Conservation (phyloP, 2,329 filamentous ascomycete genomes). For the Neonectria faginata region DNA sequence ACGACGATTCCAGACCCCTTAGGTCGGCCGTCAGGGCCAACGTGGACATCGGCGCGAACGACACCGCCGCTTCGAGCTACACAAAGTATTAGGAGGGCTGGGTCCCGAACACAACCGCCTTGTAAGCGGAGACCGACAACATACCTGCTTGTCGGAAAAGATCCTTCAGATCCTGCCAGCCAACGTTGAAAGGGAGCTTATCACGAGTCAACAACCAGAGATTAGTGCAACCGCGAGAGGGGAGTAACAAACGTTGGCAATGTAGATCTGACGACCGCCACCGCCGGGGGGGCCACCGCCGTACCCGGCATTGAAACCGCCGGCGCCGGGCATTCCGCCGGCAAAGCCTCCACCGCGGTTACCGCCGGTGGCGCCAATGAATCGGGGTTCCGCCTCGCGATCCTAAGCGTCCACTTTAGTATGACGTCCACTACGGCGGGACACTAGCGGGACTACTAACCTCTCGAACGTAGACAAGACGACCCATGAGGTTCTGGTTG, state of each 20-base stretch:
- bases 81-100: conserved; percentile 25
- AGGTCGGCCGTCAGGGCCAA: conserved; percentile 89
- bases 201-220: conserved; percentile 35
- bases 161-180: conserved; percentile 99
- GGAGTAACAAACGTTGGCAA: conserved; percentile 89
- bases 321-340: conserved; percentile 62
- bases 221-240: conserved; percentile 22
- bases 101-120: conserved; percentile 13
- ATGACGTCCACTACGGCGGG: no score
- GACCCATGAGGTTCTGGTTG: conserved; percentile 99
- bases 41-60: conserved; percentile 94
- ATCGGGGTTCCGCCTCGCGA: conserved; percentile 96
- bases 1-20: conserved; percentile 98
- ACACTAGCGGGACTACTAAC: conserved; percentile 62
- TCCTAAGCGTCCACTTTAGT: conserved; percentile 67
- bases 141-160: conserved; percentile 97
- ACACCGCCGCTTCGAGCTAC: conserved; percentile 76
- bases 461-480: conserved; percentile 98
- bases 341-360: conserved; percentile 70
- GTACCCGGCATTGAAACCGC: conserved; percentile 66
- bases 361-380: conserved; percentile 78
- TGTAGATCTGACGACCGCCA: conserved; percentile 89
- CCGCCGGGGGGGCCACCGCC: conserved; percentile 59
- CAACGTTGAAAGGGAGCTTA: conserved; percentile 95
- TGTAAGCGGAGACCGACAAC: conserved; percentile 47